phyloP scores from a whole-genome alignment of 2,329 filamentous ascomycete species.

The Lecanosticta acicola region DNA sequence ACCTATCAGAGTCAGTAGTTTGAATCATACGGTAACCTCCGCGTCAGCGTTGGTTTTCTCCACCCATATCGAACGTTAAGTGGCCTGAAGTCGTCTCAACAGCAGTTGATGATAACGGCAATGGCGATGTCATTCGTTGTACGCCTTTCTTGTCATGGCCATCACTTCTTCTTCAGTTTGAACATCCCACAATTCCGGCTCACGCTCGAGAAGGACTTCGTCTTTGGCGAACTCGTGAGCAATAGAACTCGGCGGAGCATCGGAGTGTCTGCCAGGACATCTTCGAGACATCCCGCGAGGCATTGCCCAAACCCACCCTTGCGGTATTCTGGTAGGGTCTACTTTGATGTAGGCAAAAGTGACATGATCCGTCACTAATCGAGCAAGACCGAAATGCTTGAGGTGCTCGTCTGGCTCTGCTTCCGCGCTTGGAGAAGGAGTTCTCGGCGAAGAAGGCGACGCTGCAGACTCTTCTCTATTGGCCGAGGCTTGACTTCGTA shows the following conservation, averaged over 20 bases:
- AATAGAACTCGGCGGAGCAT: constrained; percentile 21
- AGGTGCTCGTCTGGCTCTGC: constrained; percentile 7
- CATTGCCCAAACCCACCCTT: constrained; percentile 22
- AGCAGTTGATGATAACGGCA: too few relatives aligned
- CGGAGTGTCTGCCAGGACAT: constrained; percentile 19
- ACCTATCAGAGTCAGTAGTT: not conserved
- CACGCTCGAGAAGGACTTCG: constrained; percentile 18
- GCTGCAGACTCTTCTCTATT: constrained; percentile 1
- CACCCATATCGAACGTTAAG: too few relatives aligned
- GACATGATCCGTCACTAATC: constrained; percentile 26
- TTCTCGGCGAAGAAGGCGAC: constrained; percentile 22
- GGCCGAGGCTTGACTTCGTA: constrained; percentile 13
- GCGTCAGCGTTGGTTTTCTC: too few relatives aligned
- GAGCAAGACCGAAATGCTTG: constrained; percentile 26
- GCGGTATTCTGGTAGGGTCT: constrained; percentile 16
- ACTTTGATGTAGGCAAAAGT: constrained; percentile 26
- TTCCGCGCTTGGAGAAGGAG: constrained; percentile 20
- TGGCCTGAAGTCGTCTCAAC: too few relatives aligned
- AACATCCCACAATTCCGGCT: constrained; percentile 20
- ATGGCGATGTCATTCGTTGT: constrained; percentile 2
- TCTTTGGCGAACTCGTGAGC: constrained; percentile 15
- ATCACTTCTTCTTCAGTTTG: constrained; percentile 8
- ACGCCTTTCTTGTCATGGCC: constrained; percentile 13
- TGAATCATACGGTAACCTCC: too few relatives aligned
- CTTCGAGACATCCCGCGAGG: constrained; percentile 21